Conservation (phyloP, 2,329 filamentous ascomycete genomes). For the Dactylella cylindrospora region DNA sequence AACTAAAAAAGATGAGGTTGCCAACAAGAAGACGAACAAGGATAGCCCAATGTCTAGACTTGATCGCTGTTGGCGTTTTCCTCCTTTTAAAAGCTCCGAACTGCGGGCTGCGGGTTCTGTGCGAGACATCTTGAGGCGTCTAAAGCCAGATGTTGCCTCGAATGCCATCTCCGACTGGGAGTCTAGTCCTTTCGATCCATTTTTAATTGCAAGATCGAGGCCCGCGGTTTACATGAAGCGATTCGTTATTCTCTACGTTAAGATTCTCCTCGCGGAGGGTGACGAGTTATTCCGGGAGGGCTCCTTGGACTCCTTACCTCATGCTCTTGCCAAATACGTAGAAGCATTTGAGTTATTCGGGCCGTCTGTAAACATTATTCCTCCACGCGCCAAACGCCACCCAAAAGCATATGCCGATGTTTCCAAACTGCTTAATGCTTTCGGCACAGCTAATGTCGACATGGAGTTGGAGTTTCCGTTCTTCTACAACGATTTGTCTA, state of each 20-base stretch:
- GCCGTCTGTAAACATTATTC: slow-evolving; percentile 1
- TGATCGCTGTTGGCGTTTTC: no score
- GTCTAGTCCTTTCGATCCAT: slow-evolving; percentile 46
- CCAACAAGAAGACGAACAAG: no score
- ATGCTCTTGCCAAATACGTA: slow-evolving; percentile 50
- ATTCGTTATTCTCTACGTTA: slow-evolving; percentile 51
- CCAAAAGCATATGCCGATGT: neutral
- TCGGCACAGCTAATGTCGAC: slow-evolving; percentile 5
- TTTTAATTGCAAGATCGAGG: slow-evolving; percentile 47
- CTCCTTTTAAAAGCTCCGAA: no score
- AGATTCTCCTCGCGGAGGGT: slow-evolving; percentile 50
- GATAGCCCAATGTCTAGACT: no score
- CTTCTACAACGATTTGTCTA: neutral
- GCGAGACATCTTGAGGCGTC: no score
- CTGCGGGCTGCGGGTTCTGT: no score
- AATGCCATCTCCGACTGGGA: no score
- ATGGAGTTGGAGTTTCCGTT: slow-evolving; percentile 37
- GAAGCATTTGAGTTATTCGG: slow-evolving; percentile 49
- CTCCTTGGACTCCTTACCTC: slow-evolving; percentile 49
- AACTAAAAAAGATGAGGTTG: no score
- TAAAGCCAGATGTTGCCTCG: no score
- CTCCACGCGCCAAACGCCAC: neutral
- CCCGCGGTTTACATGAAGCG: slow-evolving; percentile 51
- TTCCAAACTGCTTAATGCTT: neutral
- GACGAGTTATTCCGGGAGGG: slow-evolving; percentile 48